A percentile compares a stretch with the other conserved stretches of the same genome.
Evolutionary conservation across 2,329 filamentous ascomycete species (phyloP).

Genomic region (Dothistroma pini): DNA sequence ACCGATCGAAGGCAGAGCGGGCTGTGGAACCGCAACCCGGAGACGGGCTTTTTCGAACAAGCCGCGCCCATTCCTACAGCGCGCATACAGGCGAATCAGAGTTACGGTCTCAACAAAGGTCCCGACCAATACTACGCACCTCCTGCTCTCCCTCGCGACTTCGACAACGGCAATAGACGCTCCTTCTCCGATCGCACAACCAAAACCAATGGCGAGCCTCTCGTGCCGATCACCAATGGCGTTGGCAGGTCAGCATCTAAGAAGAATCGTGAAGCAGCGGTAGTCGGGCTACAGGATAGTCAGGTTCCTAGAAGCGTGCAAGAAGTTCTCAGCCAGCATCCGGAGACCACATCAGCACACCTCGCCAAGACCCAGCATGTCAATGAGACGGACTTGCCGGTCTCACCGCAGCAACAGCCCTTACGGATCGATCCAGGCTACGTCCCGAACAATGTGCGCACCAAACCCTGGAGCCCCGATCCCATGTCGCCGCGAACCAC

Average conservation of each 20-base stretch:
- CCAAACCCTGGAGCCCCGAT: constrained; percentile 31
- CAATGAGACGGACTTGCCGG: constrained; percentile 15
- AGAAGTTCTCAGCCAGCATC: constrained; percentile 12
- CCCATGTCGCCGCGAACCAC: constrained; percentile 20
- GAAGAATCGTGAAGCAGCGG: constrained; percentile 13
- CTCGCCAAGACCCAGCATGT: constrained; percentile 14
- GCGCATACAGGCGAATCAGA: constrained; percentile 8
- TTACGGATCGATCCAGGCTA: constrained; percentile 27
- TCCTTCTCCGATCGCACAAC: constrained; percentile 31
- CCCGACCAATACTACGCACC: constrained; percentile 34
- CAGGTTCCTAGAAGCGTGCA: background rate
- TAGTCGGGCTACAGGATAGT: constrained; percentile 8
- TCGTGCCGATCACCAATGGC: constrained; percentile 11
- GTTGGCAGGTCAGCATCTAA: constrained; percentile 13
- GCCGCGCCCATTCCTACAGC: constrained; percentile 11
- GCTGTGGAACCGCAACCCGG: constrained; percentile 28
- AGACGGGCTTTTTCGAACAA: constrained; percentile 27
- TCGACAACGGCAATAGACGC: constrained; percentile 17
- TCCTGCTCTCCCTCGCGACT: constrained; percentile 12
- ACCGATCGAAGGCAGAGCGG: constrained; percentile 30
- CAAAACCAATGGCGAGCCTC: constrained; percentile 5
- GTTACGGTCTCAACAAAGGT: constrained; percentile 9
- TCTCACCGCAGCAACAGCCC: constrained; percentile 14
- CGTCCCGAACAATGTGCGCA: constrained; percentile 28
- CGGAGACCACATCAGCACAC: constrained; percentile 10